Evolutionary conservation across 1,139 yeast species (phyloP), one percentile per base, ranked within the genome.

Genomic region (Sugiyamaella neomexicana): DNA sequence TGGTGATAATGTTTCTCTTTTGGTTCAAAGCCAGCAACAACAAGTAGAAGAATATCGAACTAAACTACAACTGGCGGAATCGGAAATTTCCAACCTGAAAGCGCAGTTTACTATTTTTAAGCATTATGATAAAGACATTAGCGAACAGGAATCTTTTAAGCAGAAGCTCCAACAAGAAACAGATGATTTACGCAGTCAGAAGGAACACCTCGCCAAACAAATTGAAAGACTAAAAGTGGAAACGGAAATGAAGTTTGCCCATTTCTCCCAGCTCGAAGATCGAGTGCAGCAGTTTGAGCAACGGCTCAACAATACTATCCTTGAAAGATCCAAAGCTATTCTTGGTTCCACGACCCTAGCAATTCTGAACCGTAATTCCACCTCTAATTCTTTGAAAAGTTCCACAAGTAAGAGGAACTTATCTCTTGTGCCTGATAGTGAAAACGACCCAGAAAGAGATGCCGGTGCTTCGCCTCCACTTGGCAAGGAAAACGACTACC

Each of bases 341-440:
- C 58, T 68, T 12, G 70, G 73, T 1, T 60, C 72, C 9, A 65
- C 72, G 2, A 61, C 73, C 1, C 56, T 72, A 55, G 62, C 72
- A 1, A 60, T 65, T 8, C 60, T 68, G 40, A 63, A 65, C 54
- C 61, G 52, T 25, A 47, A 25, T 13, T 8, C 38, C 32, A 36
- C 13, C 31, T 25, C 56, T 48, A 55, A 40, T 34, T 55, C 58
- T 29, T 31, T 41, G 40, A 50, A 55, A 50, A 20, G 25, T 15
- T 46, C 59, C 5, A 55, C 58, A 6, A 55, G 54, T 23, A 62
- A 60, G 50, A 48, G 69, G 32, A 60, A 66, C 63, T 50, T 68
- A 58, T 37, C 68, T 9, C 44, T 61, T 58, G 57, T 68, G 58
- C 59, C 71, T 57, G 42, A 64, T 58, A 9, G 65, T 59, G 55